These are phyloP conservation scores for Entelexis paramagnoliae DNA, from an alignment of 1,139 yeast genomes.

Conservation along the genomic window DNA sequence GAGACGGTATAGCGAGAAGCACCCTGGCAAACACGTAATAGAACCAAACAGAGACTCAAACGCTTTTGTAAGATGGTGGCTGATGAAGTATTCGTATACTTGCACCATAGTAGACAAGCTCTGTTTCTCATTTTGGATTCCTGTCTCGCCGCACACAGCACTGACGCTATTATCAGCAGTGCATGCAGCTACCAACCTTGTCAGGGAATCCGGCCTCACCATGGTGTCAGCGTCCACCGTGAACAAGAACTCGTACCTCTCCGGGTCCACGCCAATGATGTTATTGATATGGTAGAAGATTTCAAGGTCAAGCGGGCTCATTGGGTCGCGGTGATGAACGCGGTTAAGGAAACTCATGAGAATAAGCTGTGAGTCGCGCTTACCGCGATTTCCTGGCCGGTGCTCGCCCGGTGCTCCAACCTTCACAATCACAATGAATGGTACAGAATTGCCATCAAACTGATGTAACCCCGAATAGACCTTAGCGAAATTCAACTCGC, in stretches of 20 bases:
- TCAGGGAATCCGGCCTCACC: slow-evolving; percentile 33
- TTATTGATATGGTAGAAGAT: slow-evolving; percentile 36
- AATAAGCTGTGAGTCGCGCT: slow-evolving; percentile 37
- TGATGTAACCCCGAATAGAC: slow-evolving; percentile 37
- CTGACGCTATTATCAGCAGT: slow-evolving; percentile 33
- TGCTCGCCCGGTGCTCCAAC: slow-evolving; percentile 34
- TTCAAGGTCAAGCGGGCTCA: slow-evolving; percentile 37
- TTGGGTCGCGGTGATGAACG: slow-evolving; percentile 34
- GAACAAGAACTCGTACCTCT: slow-evolving; percentile 34
- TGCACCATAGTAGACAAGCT: slow-evolving; percentile 37
- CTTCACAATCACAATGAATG: slow-evolving; percentile 35
- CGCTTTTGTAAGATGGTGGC: slow-evolving; percentile 37
- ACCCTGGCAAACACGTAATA: slow-evolving; percentile 39
- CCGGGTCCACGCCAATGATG: slow-evolving; percentile 38
- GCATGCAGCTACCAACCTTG: slow-evolving; percentile 35
- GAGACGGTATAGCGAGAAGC: slow-evolving; percentile 36
- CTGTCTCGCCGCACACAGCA: slow-evolving; percentile 38
- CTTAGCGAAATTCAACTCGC: slow-evolving; percentile 34
- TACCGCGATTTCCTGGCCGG: slow-evolving; percentile 37
- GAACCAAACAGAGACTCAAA: slow-evolving; percentile 36
- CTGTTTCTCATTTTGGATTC: slow-evolving; percentile 34
- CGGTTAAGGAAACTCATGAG: slow-evolving; percentile 36
- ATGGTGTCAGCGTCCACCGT: slow-evolving; percentile 38
- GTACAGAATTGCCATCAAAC: slow-evolving; percentile 35
- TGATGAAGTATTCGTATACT: slow-evolving; percentile 37